A percentile compares a stretch with the other conserved stretches of the same genome.
Evolutionary conservation across 176 grass and related monocot species (phyloP).

Genomic region (Cenchrus purpureus): DNA sequence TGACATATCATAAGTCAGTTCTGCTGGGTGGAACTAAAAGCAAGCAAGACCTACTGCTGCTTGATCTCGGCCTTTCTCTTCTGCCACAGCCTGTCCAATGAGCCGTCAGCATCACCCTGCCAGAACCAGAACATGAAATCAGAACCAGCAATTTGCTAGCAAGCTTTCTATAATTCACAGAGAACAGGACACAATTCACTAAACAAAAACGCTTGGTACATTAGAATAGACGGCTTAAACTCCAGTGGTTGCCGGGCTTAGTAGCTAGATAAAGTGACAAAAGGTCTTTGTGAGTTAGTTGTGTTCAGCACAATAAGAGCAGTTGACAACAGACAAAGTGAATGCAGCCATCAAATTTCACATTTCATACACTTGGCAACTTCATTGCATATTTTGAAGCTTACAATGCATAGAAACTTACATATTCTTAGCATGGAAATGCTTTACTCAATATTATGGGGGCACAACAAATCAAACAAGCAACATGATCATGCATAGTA

Average conservation of each 20-base stretch:
- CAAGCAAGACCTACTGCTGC: conserved; percentile 41
- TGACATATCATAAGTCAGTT: neutral
- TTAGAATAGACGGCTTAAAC: neutral
- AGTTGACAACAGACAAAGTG: neutral
- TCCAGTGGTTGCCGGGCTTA: neutral
- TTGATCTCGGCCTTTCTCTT: conserved; percentile 68
- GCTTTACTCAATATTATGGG: neutral
- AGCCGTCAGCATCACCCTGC: conserved; percentile 79
- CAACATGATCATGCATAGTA: neutral
- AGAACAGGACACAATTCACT: neutral
- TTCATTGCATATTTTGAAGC: neutral
- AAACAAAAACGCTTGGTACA: neutral
- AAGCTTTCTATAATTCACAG: neutral
- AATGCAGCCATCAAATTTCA: neutral
- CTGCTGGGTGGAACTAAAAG: conserved; percentile 1
- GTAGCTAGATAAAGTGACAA: neutral
- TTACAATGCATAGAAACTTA: neutral
- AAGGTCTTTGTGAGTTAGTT: neutral
- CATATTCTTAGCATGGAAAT: neutral
- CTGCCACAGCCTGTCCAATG: conserved; percentile 80
- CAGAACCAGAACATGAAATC: neutral
- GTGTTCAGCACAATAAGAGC: neutral
- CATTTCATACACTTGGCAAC: neutral
- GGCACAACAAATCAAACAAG: neutral
- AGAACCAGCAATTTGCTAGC: neutral